phyloP scores from a whole-genome alignment of 257 asterid species.

The Capsicum chinense region DNA sequence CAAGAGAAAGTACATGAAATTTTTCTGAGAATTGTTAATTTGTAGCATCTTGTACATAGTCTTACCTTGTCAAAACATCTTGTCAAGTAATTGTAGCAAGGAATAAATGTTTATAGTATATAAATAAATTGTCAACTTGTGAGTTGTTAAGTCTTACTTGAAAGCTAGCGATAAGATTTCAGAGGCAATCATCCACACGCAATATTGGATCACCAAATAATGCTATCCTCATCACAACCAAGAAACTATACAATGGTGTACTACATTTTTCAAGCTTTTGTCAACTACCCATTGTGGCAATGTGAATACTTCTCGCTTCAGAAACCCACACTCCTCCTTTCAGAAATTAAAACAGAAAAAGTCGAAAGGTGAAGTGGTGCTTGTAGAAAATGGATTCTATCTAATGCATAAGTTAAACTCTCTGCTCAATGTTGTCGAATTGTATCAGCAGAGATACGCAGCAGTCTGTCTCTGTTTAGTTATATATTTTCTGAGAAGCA shows the following conservation, averaged over 20 bases:
- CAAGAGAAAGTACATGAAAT: constrained; percentile 5
- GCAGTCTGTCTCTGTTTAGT: not conserved
- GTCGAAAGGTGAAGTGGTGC: not conserved
- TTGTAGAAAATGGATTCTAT: not conserved
- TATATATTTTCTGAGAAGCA: not conserved
- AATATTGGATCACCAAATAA: not conserved
- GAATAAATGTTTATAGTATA: constrained; percentile 2
- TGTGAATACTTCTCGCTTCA: not conserved
- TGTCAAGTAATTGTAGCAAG: constrained; percentile 9
- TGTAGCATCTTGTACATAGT: not conserved
- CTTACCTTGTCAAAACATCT: not conserved
- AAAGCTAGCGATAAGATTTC: not conserved
- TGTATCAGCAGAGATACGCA: not conserved
- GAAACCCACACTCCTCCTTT: too few species aligned
- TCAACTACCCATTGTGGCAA: not conserved
- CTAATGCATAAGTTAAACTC: not conserved
- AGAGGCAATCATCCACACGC: not conserved
- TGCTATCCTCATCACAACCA: not conserved
- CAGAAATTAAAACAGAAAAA: not conserved
- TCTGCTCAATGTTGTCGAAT: not conserved
- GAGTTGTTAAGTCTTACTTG: constrained; percentile 8
- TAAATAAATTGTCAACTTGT: constrained; percentile 11
- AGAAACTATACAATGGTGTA: not conserved
- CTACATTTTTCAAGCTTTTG: not conserved
- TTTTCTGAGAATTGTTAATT: not conserved